Percentiles rank a stretch among this genome's conserved stretches.
phyloP scores from a whole-genome alignment of 1,284 basidiomycete species.

The Meira nashicola region DNA sequence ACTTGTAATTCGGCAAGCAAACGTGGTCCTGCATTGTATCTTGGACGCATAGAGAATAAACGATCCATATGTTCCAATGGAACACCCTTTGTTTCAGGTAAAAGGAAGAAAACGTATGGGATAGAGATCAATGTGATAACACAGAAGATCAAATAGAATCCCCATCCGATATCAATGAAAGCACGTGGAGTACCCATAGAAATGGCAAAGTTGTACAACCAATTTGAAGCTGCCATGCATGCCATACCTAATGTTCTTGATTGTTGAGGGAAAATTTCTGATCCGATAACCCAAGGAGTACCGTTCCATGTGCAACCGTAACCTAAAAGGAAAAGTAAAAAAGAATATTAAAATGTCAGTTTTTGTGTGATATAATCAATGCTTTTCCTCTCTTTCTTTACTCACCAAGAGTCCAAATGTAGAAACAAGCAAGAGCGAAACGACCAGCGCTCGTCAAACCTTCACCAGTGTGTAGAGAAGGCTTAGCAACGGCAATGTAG shows the following conservation, averaged over 20 bases:
- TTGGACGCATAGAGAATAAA: constrained; percentile 20
- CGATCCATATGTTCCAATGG: constrained; percentile 25
- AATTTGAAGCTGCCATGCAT: constrained; percentile 22
- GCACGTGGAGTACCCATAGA: constrained; percentile 40
- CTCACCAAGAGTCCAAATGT: constrained; percentile 40
- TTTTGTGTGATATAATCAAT: too few relatives aligned
- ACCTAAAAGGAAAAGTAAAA: too few relatives aligned
- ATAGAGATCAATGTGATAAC: constrained; percentile 13
- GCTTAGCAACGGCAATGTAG: constrained; percentile 35
- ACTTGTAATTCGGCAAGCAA: constrained; percentile 4
- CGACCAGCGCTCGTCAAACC: constrained; percentile 17
- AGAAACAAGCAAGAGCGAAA: constrained; percentile 32
- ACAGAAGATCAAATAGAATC: constrained; percentile 49
- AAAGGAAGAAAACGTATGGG: constrained; percentile 20
- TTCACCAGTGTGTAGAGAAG: constrained; percentile 7
- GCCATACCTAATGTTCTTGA: constrained; percentile 29
- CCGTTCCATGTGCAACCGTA: constrained; percentile 42
- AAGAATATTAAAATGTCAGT: too few relatives aligned
- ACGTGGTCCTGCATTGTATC: constrained; percentile 1
- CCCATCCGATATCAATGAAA: constrained; percentile 38
- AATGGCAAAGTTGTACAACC: constrained; percentile 29
- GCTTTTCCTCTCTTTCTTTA: too few relatives aligned
- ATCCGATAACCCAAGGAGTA: constrained; percentile 31
- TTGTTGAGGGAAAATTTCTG: constrained; percentile 16
- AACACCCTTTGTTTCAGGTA: constrained; percentile 26